Evolutionary conservation across 2,329 filamentous ascomycete species (phyloP).

Genomic region (Parastagonospora avenae): DNA sequence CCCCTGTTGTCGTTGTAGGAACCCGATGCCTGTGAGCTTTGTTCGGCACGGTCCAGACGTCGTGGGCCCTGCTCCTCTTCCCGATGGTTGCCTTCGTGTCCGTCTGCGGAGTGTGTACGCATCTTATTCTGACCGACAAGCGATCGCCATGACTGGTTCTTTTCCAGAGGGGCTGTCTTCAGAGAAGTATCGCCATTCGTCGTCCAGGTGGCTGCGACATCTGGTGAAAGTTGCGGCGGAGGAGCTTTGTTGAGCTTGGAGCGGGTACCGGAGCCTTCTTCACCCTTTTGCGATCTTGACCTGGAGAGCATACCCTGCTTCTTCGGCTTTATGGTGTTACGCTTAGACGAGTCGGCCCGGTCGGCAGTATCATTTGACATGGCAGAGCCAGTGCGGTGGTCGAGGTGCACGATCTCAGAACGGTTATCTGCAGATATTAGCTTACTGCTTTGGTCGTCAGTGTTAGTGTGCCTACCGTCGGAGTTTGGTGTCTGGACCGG

Average conservation of each 20-base stretch:
- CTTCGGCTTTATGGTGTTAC: conserved; percentile 33
- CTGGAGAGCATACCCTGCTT: conserved; percentile 48
- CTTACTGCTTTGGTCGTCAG: not conserved
- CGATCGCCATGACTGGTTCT: conserved; percentile 70
- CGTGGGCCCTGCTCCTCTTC: conserved; percentile 34
- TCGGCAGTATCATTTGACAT: conserved; percentile 34
- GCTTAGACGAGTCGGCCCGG: conserved; percentile 27
- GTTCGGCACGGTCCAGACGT: conserved; percentile 35
- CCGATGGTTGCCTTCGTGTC: conserved; percentile 50
- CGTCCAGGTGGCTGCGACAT: conserved; percentile 35
- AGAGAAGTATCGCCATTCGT: conserved; percentile 52
- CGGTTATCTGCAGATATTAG: conserved; percentile 33
- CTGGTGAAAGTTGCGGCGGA: conserved; percentile 36
- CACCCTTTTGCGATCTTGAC: conserved; percentile 52
- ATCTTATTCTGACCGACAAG: conserved; percentile 65
- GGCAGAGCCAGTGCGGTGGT: conserved; percentile 36
- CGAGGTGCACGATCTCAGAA: conserved; percentile 35
- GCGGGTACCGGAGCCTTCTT: conserved; percentile 37
- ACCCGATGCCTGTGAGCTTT: conserved; percentile 47
- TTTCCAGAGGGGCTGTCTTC: conserved; percentile 68
- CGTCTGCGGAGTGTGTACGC: conserved; percentile 76
- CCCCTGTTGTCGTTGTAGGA: conserved; percentile 66
- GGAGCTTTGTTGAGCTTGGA: conserved; percentile 42
- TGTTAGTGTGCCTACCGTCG: conserved; percentile 31
- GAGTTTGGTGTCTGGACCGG: conserved; percentile 45